phyloP scores from a whole-genome alignment of 257 asterid genomes.

The Thymus quinquecostatus region DNA sequence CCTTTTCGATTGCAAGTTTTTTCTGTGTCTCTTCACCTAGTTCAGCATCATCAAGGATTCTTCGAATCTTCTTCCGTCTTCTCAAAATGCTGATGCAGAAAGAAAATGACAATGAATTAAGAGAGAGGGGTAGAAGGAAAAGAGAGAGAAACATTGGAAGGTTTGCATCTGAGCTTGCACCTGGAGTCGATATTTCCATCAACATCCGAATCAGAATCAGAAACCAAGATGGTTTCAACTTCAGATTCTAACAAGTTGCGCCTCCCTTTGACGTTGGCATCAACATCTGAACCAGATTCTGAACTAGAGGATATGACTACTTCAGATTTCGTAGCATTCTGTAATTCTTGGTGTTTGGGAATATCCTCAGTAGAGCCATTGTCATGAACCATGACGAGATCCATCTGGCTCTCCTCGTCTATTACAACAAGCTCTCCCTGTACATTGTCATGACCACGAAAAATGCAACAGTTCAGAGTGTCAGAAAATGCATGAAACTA shows the following conservation, averaged over 20 bases:
- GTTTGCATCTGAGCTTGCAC: slow-evolving; percentile 1
- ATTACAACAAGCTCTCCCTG: slow-evolving; percentile 31
- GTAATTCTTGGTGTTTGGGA: slow-evolving; percentile 13
- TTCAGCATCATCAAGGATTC: slow-evolving; percentile 86
- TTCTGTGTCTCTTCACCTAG: slow-evolving; percentile 84
- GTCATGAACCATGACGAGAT: slow-evolving; percentile 17
- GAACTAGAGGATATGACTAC: slow-evolving; percentile 42
- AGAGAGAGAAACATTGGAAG: background rate
- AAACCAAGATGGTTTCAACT: background rate
- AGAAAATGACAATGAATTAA: slow-evolving; percentile 8
- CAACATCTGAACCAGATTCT: slow-evolving; percentile 43
- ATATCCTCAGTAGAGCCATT: slow-evolving; percentile 17
- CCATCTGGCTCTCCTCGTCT: slow-evolving; percentile 28
- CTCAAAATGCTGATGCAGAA: slow-evolving; percentile 48
- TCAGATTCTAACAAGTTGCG: background rate
- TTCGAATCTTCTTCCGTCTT: slow-evolving; percentile 72
- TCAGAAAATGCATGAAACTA: background rate
- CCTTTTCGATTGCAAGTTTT: slow-evolving; percentile 94
- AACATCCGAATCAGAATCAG: slow-evolving; percentile 14
- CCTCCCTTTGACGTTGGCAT: slow-evolving; percentile 30
- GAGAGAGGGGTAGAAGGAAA: background rate
- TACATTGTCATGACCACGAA: slow-evolving; percentile 31
- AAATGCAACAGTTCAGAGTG: slow-evolving; percentile 1
- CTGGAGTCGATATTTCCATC: slow-evolving; percentile 8
- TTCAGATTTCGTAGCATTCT: no score